Percentiles rank a stretch among this genome's conserved stretches.
phyloP scores from a whole-genome alignment of 2,329 filamentous ascomycete species.

The Ceratocystis harringtonii region DNA sequence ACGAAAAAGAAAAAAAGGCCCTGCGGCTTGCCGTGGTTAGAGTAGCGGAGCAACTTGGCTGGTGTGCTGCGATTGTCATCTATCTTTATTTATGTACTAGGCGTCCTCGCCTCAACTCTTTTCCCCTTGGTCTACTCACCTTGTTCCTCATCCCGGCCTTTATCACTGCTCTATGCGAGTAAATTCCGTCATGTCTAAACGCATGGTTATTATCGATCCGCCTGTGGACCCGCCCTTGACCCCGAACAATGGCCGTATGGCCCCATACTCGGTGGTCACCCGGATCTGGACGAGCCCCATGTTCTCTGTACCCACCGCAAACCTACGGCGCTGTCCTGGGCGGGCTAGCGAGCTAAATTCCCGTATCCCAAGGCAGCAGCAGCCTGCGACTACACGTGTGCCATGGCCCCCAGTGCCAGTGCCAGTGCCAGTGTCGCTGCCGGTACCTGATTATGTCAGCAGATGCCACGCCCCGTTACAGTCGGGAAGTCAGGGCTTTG shows the following conservation, averaged over 20 bases:
- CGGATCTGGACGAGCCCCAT: neutral
- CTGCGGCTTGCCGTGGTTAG: neutral
- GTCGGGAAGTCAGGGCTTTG: too few species aligned
- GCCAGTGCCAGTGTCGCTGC: neutral
- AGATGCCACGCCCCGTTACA: too few species aligned
- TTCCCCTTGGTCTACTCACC: neutral
- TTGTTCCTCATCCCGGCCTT: too few species aligned
- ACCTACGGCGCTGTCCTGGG: neutral
- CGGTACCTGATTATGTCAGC: neutral
- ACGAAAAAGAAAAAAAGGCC: neutral
- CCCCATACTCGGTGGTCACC: neutral
- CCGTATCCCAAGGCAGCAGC: neutral
- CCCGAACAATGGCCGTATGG: neutral
- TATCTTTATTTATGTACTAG: neutral
- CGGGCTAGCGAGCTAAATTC: neutral
- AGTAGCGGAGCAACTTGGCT: neutral
- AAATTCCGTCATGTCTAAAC: neutral
- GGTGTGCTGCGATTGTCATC: neutral
- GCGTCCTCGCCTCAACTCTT: neutral
- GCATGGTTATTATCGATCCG: neutral
- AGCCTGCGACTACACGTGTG: neutral
- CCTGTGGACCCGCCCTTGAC: neutral
- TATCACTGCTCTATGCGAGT: too few species aligned
- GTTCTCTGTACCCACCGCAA: neutral
- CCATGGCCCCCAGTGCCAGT: neutral